Evolutionary conservation across 805 yeast genomes (phyloP).

Genomic region (Wickerhamia fluorescens): DNA sequence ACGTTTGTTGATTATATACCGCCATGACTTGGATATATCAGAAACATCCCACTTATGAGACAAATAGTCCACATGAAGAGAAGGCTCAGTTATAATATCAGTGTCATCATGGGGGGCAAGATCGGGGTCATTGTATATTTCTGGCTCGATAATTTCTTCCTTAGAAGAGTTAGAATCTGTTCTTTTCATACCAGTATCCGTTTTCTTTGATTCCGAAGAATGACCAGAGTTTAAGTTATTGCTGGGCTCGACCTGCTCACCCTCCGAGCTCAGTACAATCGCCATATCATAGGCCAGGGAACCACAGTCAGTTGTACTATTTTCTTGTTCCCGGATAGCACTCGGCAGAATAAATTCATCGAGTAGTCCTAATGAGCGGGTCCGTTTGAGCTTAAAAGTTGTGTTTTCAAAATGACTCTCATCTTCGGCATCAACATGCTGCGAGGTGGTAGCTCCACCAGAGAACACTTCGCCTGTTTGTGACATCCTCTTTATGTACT

Average conservation of each 20-base stretch:
- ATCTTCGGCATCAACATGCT: slow-evolving; percentile 62
- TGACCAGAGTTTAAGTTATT: too few species aligned
- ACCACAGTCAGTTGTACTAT: background rate
- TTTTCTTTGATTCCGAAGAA: too few species aligned
- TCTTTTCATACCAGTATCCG: background rate
- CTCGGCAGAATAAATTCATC: slow-evolving; percentile 57
- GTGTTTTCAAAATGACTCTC: slow-evolving; percentile 64
- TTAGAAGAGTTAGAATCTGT: background rate
- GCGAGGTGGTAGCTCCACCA: slow-evolving; percentile 59
- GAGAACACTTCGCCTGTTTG: slow-evolving; percentile 27
- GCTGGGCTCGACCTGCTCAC: background rate
- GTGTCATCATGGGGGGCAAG: slow-evolving; percentile 74
- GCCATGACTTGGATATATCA: slow-evolving; percentile 93
- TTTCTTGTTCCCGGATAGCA: background rate
- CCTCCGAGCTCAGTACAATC: background rate
- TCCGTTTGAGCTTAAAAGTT: slow-evolving; percentile 70
- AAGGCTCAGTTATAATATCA: slow-evolving; percentile 73
- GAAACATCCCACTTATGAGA: slow-evolving; percentile 94
- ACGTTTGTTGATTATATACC: slow-evolving; percentile 77
- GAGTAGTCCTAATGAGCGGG: slow-evolving; percentile 74
- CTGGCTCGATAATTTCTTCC: background rate
- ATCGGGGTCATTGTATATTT: slow-evolving; percentile 19
- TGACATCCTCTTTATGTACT: slow-evolving; percentile 1
- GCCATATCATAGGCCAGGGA: too few species aligned
- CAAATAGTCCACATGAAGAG: slow-evolving; percentile 87